Base-by-base conservation (phyloP, 2,329 filamentous ascomycete species). In the Pseudogymnoascus sp. region DNA sequence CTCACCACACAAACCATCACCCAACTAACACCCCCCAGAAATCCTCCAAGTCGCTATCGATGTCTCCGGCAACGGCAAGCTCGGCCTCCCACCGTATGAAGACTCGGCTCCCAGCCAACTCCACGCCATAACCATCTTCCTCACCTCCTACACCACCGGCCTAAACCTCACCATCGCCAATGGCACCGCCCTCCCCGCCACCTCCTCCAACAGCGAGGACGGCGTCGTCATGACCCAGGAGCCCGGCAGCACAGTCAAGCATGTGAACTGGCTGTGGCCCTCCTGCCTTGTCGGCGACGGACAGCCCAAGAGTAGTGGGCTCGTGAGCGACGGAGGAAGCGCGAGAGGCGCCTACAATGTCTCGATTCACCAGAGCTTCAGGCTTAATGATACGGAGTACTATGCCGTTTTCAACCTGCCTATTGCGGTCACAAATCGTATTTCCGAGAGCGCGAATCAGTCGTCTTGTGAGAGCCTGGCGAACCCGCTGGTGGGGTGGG, bases 351-450 rank as follows among this genome's bases (percentile, higher is more conserved):
- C 40, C 22, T 16, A 8, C 4, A 62, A 85, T 81, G 86, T 90
- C 69, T 89, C 86, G 5, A 88, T 90, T 68, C 86, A 87, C 62
- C 87, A 90, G 70, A 86, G 81, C 69, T 90, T 89, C 72, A 81
- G 84, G 11, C 78, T 89, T 62, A 89, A 90, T 70, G 81, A 78
- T 11, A 78, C 80, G 1, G 79, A 88, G 56, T 80, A 84, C 68
- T 90, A 90, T 72, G 89, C 87, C 7, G 82, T 90, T 62, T 89
- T 89, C 68, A 85, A 90, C 67, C 75, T 90, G 11, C 88, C 88
- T 16, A 87, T 90, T 67, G 79, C 81, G 2, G 82, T 90, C 38
- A 88, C 86, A 5, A 90, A 90, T 72, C 78, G 76, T 40, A 89
- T 90, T 66, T 22, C 28, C 3, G 50, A 56, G 50, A 56, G 28